Conservation (phyloP, 352 stramenopile species). For the Elongisporangium prolatum region DNA sequence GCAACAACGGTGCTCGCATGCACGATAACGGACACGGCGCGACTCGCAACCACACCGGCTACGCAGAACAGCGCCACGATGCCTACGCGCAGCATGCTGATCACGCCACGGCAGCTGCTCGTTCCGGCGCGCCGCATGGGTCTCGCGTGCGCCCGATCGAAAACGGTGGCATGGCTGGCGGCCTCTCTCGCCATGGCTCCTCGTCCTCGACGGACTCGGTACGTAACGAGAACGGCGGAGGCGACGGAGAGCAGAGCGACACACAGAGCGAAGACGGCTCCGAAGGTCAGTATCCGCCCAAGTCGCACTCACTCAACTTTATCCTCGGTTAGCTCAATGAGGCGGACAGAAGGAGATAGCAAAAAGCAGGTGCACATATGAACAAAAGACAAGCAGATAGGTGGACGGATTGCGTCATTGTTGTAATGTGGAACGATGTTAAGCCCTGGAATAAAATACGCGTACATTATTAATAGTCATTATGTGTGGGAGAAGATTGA, state of each 20-base stretch:
- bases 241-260: slow-evolving; percentile 22
- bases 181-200: slow-evolving; percentile 1
- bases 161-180: not conserved
- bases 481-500: not conserved
- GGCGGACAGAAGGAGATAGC: not conserved
- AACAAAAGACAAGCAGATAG: slow-evolving; percentile 6
- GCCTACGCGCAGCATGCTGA: slow-evolving; percentile 5
- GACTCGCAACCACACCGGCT: slow-evolving; percentile 6
- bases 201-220: slow-evolving; percentile 1
- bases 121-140: slow-evolving; percentile 2
- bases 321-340: slow-evolving; percentile 51
- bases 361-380: not conserved
- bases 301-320: slow-evolving; percentile 83
- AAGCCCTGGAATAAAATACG: slow-evolving; percentile 4
- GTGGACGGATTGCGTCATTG: not conserved
- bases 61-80: slow-evolving; percentile 10
- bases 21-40: slow-evolving; percentile 8
- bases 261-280: slow-evolving; percentile 48
- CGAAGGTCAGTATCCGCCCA: slow-evolving; percentile 55
- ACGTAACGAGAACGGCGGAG: slow-evolving; percentile 11
- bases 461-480: slow-evolving; percentile 28
- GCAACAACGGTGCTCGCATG: slow-evolving; percentile 1
- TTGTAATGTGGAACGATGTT: not conserved
- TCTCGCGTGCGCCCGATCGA: slow-evolving; percentile 1
- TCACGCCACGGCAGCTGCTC: slow-evolving; percentile 8